A percentile compares a stretch with the other conserved stretches of the same genome.
These are phyloP conservation scores for Elsinoe fawcettii DNA, from an alignment of 2,329 filamentous ascomycete species.

Conservation along the genomic window DNA sequence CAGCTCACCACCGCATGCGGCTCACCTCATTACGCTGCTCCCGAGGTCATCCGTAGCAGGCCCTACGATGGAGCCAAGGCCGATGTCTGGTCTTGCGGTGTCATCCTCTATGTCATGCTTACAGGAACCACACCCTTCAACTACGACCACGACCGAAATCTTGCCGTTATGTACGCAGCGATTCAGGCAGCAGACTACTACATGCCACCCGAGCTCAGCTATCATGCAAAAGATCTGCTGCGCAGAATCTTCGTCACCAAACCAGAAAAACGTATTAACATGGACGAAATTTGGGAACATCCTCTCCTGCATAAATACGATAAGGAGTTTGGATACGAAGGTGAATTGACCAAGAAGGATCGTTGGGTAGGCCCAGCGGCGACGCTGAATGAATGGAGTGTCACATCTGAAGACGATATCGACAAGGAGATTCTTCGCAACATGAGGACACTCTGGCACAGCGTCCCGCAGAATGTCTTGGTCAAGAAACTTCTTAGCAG, in stretches of 20 bases:
- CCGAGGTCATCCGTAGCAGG: constrained; percentile 72
- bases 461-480: constrained; percentile 64
- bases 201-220: constrained; percentile 46
- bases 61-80: constrained; percentile 77
- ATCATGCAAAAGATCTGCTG: constrained; percentile 70
- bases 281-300: constrained; percentile 78
- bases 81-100: constrained; percentile 91
- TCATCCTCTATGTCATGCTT: constrained; percentile 82
- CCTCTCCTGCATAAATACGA: constrained; percentile 80
- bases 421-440: constrained; percentile 77
- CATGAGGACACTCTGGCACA: constrained; percentile 86
- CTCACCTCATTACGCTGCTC: constrained; percentile 93
- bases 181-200: constrained; percentile 43
- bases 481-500: constrained; percentile 54
- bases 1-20: constrained; percentile 85
- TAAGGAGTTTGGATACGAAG: constrained; percentile 57
- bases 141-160: constrained; percentile 53
- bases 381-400: constrained; percentile 54
- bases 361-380: constrained; percentile 45
- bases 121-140: constrained; percentile 76
- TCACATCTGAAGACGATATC: constrained; percentile 57
- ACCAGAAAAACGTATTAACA: constrained; percentile 68
- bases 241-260: constrained; percentile 69
- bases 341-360: constrained; percentile 45
- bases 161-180: constrained; percentile 56